Conservation (phyloP, 495 filamentous ascomycete genomes). For the Penicillium ochrochloron region DNA sequence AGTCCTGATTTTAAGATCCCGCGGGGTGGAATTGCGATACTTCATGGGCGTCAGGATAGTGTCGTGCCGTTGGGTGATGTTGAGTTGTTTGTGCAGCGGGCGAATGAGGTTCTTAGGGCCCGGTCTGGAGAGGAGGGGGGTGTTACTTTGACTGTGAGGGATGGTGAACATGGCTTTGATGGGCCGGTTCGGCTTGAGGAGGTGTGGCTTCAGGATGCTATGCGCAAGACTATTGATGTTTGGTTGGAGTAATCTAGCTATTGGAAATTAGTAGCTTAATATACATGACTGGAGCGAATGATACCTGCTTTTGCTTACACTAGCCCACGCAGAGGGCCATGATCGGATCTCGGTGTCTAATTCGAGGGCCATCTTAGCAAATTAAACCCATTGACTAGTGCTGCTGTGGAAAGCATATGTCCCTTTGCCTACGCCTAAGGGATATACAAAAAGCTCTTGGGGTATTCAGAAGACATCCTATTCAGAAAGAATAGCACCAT, state of each 20-base stretch:
- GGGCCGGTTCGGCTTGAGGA: slow-evolving; percentile 17
- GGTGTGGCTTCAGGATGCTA: slow-evolving; percentile 26
- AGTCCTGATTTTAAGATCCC: slow-evolving; percentile 25
- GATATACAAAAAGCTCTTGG: too few relatives aligned
- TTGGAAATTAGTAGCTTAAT: background rate
- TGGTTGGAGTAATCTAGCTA: slow-evolving; percentile 26
- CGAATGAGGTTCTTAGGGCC: slow-evolving; percentile 21
- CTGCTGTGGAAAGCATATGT: too few relatives aligned
- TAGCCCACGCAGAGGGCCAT: too few relatives aligned
- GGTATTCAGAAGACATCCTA: too few relatives aligned
- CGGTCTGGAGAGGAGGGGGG: slow-evolving; percentile 21
- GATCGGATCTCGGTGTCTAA: too few relatives aligned
- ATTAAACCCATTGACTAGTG: background rate
- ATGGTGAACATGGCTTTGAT: slow-evolving; percentile 42
- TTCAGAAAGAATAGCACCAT: background rate
- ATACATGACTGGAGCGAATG: background rate
- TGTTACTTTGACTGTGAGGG: slow-evolving; percentile 28
- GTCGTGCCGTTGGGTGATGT: slow-evolving; percentile 26
- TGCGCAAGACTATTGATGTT: slow-evolving; percentile 23
- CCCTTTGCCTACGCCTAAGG: too few relatives aligned
- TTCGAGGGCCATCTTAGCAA: too few relatives aligned
- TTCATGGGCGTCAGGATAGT: slow-evolving; percentile 33
- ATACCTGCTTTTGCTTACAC: too few relatives aligned
- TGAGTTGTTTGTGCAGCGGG: slow-evolving; percentile 35
- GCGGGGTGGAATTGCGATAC: slow-evolving; percentile 30